Percentiles rank a stretch among this genome's conserved stretches.
Evolutionary conservation across 768 basidiomycete species (phyloP).

Genomic region (Tulasnella sp.): DNA sequence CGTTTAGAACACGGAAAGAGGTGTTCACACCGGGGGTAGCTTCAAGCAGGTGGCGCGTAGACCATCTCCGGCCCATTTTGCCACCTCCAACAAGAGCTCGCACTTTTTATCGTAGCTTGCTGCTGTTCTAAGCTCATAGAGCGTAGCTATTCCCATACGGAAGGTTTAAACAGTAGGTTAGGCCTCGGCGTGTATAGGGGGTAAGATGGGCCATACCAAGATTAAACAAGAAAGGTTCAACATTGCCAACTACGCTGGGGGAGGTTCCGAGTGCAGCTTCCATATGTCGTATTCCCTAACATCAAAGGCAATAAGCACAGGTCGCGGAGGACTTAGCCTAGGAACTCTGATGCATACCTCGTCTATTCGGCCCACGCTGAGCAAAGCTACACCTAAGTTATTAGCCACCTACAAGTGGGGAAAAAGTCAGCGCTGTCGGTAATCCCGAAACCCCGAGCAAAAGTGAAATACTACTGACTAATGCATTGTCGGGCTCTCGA

Average conservation of each 20-base stretch:
- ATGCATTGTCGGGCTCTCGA: conserved; percentile 56
- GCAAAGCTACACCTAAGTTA: conserved; percentile 65
- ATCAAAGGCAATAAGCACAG: neutral
- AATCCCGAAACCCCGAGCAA: neutral
- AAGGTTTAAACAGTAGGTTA: neutral
- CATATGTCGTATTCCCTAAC: conserved; percentile 63
- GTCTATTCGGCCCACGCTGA: conserved; percentile 66
- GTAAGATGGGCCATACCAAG: conserved; percentile 51
- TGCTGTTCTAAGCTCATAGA: conserved; percentile 75
- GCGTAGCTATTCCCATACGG: conserved; percentile 53
- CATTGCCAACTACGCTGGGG: conserved; percentile 66
- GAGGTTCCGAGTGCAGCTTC: conserved; percentile 59
- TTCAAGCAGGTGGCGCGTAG: conserved; percentile 71
- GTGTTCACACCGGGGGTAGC: conserved; percentile 37
- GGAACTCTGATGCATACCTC: conserved; percentile 47
- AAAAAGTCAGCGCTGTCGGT: neutral
- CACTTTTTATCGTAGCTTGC: conserved; percentile 73
- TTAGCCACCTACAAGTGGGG: conserved; percentile 60
- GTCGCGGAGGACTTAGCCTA: neutral
- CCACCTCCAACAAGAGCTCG: conserved; percentile 65
- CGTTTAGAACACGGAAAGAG: neutral
- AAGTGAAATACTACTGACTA: conserved; percentile 41
- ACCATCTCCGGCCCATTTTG: conserved; percentile 85
- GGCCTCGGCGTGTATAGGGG: neutral
- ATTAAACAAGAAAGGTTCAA: conserved; percentile 82